Conservation (phyloP, 495 filamentous ascomycete genomes). For the Lasiosphaeriaceae sp. region DNA sequence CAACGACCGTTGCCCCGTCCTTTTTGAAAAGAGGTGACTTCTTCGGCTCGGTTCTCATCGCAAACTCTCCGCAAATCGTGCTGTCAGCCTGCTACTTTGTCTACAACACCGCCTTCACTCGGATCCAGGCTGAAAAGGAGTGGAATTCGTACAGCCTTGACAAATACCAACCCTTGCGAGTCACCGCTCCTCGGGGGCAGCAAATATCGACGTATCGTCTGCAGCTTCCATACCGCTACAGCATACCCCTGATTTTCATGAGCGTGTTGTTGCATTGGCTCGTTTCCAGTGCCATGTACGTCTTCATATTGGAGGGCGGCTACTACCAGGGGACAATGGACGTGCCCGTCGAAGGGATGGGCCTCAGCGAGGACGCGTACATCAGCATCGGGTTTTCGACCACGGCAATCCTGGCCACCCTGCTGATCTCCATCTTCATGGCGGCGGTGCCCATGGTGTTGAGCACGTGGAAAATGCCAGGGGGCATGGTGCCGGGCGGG, state of each 20-base stretch:
- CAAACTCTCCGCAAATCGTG: too few species aligned
- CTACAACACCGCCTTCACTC: too few species aligned
- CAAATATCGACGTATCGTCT: neutral
- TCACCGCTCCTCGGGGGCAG: neutral
- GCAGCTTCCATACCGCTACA: neutral
- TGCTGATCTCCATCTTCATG: neutral
- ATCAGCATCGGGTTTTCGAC: conserved; percentile 5
- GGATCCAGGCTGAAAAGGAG: too few species aligned
- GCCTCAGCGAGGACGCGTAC: neutral
- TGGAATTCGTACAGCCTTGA: too few species aligned
- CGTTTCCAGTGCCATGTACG: too few species aligned
- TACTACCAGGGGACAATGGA: too few species aligned
- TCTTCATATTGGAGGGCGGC: too few species aligned
- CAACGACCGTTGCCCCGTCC: too few species aligned
- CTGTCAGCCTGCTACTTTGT: too few species aligned
- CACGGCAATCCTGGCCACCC: neutral
- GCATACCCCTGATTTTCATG: neutral
- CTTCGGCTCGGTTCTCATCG: too few species aligned
- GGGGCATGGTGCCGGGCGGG: conserved; percentile 1
- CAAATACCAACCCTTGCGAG: too few species aligned
- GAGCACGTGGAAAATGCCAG: neutral
- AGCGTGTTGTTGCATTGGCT: conserved; percentile 4
- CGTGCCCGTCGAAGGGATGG: neutral
- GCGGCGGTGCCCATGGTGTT: neutral
- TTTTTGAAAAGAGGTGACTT: too few species aligned